Evolutionary conservation across 2,329 filamentous ascomycete genomes (phyloP), one percentile per base, ranked within the genome.

Genomic region (Aspergillus sp.): DNA sequence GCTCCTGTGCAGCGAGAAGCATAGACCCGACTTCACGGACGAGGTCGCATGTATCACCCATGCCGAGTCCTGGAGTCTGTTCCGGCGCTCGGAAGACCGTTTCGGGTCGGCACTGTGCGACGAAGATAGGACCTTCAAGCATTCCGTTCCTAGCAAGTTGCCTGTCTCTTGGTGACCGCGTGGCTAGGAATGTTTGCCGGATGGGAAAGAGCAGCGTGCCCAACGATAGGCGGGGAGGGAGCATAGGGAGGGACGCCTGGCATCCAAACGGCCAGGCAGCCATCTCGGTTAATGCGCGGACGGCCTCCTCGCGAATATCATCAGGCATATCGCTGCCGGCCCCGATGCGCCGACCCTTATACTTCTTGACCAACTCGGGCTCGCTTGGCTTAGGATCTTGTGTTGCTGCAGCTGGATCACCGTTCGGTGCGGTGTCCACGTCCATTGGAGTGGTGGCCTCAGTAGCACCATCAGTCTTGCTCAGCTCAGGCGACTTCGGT

Each of bases 321-420:
- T 84, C 81, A 15, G 85, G 85, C 82, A 87, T 86, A 46, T 84
- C 80, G 31, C 74, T 68, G 17, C 84, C 84, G 37, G 81, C 79
- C 8, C 79, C 80, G n/a, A 81, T 80, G 23, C 85, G 83, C 44
- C 82, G 80, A 31, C 85, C 85, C 45, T 80, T 83, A 70, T 88
- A 88, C 57, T 73, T 69, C 2, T 46, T 59, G 24, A 72, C 68
- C 14, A 52, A 63, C 5, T 35, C 39, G 62, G 27, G 33, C 33
- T 27, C 46, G 23, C 41, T 46, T 7, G 49, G 21, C 37, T 35
- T 12, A 15, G 23, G 9, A 33, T 49, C 24, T 50, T 23, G 47
- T 19, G 9, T 35, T 7, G 45, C 3, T 14, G 24, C 17, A 8
- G 27, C 27, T 24, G 37, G 3, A 33, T 23, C 21, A n/a, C 24